phyloP scores from a whole-genome alignment of 257 asterid species.

The Penstemon newberryi region DNA sequence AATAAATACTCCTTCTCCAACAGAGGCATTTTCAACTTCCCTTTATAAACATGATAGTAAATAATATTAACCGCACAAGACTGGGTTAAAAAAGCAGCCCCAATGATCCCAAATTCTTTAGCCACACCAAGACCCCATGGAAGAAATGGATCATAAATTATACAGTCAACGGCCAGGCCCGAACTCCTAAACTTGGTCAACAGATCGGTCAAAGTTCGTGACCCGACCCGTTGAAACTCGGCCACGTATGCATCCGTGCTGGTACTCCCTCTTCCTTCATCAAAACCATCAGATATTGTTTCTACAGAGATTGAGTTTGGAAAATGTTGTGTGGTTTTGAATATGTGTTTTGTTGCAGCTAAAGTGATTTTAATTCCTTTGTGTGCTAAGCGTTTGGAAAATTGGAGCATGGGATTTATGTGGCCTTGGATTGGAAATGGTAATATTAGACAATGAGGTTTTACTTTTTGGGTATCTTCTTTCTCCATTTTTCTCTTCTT shows the following conservation, averaged over 20 bases:
- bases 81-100: slow-evolving; percentile 38
- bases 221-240: slow-evolving; percentile 23
- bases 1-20: slow-evolving; percentile 23
- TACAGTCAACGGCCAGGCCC: slow-evolving; percentile 35
- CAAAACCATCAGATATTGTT: slow-evolving; percentile 44
- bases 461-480: not conserved
- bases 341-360: slow-evolving; percentile 26
- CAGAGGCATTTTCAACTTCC: slow-evolving; percentile 37
- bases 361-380: slow-evolving; percentile 33
- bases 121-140: slow-evolving; percentile 52
- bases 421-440: slow-evolving; percentile 52
- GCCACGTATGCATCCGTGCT: not conserved
- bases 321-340: slow-evolving; percentile 30
- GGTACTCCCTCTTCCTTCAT: slow-evolving; percentile 25
- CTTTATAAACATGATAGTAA: slow-evolving; percentile 28
- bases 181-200: slow-evolving; percentile 30
- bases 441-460: slow-evolving; percentile 35
- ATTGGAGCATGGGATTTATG: slow-evolving; percentile 50
- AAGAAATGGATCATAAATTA: slow-evolving; percentile 40
- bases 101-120: slow-evolving; percentile 25
- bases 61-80: slow-evolving; percentile 33
- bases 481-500: not conserved
- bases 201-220: slow-evolving; percentile 30
- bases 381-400: slow-evolving; percentile 41
- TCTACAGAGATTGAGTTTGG: slow-evolving; percentile 32